These are phyloP conservation scores for Sarocladium strictum DNA, from an alignment of 2,329 filamentous ascomycete genomes.

Conservation along the genomic window DNA sequence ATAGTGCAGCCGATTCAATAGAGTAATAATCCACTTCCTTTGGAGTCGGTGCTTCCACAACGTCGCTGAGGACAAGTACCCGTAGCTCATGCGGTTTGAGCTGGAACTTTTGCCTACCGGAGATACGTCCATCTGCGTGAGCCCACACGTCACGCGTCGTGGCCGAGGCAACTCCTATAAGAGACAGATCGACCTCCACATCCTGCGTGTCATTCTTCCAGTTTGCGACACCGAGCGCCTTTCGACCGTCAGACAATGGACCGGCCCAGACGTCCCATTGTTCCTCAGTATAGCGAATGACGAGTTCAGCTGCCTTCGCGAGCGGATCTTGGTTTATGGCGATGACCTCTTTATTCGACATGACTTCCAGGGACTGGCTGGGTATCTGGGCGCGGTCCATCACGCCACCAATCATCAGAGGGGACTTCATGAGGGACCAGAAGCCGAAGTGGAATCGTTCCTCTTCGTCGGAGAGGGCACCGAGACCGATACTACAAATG, in stretches of 20 bases:
- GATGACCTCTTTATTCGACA: constrained; percentile 48
- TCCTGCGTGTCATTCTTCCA: constrained; percentile 39
- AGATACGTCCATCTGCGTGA: constrained; percentile 25
- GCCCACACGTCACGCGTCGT: constrained; percentile 34
- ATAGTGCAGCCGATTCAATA: constrained; percentile 27
- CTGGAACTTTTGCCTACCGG: constrained; percentile 24
- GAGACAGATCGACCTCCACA: constrained; percentile 34
- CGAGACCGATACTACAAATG: constrained; percentile 35
- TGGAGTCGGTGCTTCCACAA: constrained; percentile 18
- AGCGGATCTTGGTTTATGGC: constrained; percentile 52
- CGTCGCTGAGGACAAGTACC: constrained; percentile 30
- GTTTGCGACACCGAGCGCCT: constrained; percentile 41
- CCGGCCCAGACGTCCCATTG: constrained; percentile 48
- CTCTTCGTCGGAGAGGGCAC: constrained; percentile 36
- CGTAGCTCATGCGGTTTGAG: constrained; percentile 33
- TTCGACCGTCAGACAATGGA: constrained; percentile 34
- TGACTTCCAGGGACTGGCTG: constrained; percentile 32
- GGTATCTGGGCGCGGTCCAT: constrained; percentile 32
- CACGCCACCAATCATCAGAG: constrained; percentile 40
- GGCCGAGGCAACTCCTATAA: constrained; percentile 33
- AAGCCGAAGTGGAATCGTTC: constrained; percentile 47
- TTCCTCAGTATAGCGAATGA: constrained; percentile 39
- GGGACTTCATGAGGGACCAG: constrained; percentile 47
- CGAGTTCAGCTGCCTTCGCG: constrained; percentile 43
- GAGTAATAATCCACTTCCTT: constrained; percentile 32